Percentiles rank a stretch among this genome's conserved stretches.
These are phyloP conservation scores for Hortaea werneckii DNA, from an alignment of 2,329 filamentous ascomycete species.

Conservation along the genomic window DNA sequence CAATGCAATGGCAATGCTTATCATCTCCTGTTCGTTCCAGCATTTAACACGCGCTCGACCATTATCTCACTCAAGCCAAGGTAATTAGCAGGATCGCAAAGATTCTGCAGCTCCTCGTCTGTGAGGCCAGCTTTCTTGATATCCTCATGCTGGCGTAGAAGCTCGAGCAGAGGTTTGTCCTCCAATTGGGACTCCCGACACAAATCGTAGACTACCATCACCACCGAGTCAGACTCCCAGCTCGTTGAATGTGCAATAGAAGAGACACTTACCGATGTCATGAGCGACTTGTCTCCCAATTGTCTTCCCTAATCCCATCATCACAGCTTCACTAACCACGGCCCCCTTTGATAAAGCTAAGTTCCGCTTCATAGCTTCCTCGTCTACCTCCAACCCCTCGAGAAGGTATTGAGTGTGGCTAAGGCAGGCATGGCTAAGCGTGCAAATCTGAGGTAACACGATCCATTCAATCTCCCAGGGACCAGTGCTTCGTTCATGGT, in stretches of 20 bases:
- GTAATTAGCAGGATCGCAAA: not conserved
- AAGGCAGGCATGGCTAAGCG: constrained; percentile 16
- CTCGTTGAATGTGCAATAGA: too few species aligned
- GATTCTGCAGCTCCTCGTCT: constrained; percentile 2
- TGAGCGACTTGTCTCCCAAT: constrained; percentile 27
- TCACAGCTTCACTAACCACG: constrained; percentile 30
- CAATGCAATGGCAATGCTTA: too few species aligned
- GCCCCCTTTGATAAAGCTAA: constrained; percentile 25
- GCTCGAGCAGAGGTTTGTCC: constrained; percentile 10
- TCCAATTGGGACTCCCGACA: not conserved
- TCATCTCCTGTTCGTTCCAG: too few species aligned
- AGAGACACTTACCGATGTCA: constrained; percentile 6
- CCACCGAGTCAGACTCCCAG: too few species aligned
- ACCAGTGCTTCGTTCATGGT: constrained; percentile 23
- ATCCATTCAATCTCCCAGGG: constrained; percentile 27
- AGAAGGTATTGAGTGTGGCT: constrained; percentile 18
- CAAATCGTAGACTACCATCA: not conserved
- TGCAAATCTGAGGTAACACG: constrained; percentile 21
- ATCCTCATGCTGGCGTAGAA: constrained; percentile 8
- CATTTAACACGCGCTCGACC: constrained; percentile 3
- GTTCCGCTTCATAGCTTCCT: constrained; percentile 18
- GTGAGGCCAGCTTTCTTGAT: constrained; percentile 8
- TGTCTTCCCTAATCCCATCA: constrained; percentile 27
- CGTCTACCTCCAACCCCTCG: constrained; percentile 18
- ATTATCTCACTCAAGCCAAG: constrained; percentile 5